These are phyloP conservation scores for Schizothecium vesticola DNA, from an alignment of 495 filamentous ascomycete species.

Conservation along the genomic window DNA sequence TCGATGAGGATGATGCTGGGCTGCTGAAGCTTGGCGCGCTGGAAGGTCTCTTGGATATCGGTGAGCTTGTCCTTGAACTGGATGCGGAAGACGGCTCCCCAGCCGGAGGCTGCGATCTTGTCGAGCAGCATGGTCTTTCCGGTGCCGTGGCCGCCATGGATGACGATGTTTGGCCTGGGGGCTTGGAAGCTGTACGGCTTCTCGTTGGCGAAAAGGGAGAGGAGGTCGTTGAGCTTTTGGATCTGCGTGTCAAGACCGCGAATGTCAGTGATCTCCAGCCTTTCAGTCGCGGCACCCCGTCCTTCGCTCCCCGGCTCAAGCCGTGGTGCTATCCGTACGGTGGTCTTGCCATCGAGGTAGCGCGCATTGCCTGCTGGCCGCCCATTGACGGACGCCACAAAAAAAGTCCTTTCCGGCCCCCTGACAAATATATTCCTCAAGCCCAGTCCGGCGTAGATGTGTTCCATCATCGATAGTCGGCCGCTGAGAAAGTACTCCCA, in stretches of 20 bases:
- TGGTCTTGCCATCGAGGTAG: constrained; percentile 33
- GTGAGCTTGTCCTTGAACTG: constrained; percentile 50
- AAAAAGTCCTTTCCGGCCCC: constrained; percentile 44
- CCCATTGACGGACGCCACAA: constrained; percentile 43
- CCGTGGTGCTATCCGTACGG: constrained; percentile 29
- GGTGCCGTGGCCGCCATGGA: constrained; percentile 79
- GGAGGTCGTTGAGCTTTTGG: constrained; percentile 58
- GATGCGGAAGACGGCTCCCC: constrained; percentile 61
- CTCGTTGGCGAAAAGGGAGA: constrained; percentile 50
- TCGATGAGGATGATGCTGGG: constrained; percentile 84
- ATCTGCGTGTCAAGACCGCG: constrained; percentile 61
- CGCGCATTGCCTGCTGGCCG: constrained; percentile 32
- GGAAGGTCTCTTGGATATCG: constrained; percentile 64
- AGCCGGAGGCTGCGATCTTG: constrained; percentile 60
- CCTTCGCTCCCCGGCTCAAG: constrained; percentile 5
- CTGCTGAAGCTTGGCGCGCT: constrained; percentile 61
- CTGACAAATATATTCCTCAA: constrained; percentile 43
- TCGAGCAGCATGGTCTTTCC: constrained; percentile 71
- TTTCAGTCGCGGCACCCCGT: constrained; percentile 18
- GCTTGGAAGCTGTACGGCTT: constrained; percentile 26
- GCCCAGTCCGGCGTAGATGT: constrained; percentile 43
- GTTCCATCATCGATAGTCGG: constrained; percentile 37
- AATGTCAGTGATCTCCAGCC: constrained; percentile 44
- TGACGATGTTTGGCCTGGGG: constrained; percentile 54
- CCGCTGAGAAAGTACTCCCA: constrained; percentile 31